Base-by-base conservation (phyloP, 148 eudicot genomes). In the Vaccinium myrtillus region DNA sequence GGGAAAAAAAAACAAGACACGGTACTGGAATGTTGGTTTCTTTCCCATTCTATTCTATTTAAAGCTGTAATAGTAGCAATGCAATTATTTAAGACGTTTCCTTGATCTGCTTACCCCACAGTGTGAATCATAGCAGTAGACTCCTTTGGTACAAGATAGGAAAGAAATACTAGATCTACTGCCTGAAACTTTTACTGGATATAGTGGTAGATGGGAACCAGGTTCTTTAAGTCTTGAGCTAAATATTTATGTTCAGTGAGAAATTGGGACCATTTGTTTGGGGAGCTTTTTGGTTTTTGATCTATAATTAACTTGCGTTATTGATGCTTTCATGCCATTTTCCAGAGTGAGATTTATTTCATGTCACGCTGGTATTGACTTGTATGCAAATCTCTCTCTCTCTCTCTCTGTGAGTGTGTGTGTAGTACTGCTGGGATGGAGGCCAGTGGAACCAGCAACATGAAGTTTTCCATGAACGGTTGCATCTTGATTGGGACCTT, bases 401-500 rank as follows among this genome's bases (percentile, higher is more conserved):
- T 79, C 85, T 78, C 74, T 79, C 36, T 25, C 14, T 5, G 23
- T 5, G 32, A 65, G 3, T 30, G 8, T 30, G 8, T 30, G 21
- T 58, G 65, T 81, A 94, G 98, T 86, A 93, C 98, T 85, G 98
- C 99, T 88, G 98, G 98, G 78, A 96, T 94, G 99, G 99, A 94
- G 90, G 98, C 98, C 77, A 96, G 99, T 90, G 99, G 99, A 89
- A 96, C 99, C 87, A 96, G 99, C 93, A 96, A 96, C 92, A 96
- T 96, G 99, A 96, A 96, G 91, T 96, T 96, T 89, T 85, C 98
- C 13, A 96, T 96, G 99, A 96, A 96, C 51, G 99, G 99, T 53
- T 96, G 99, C 87, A 80, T 93, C 81, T 87, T 92, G 89, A 94
- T 96, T 84, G 99, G 98, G 77, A 96, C 99, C 80, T 89, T 96